Conservation (phyloP, 345 rosid species). For the Populus ilicifolia region DNA sequence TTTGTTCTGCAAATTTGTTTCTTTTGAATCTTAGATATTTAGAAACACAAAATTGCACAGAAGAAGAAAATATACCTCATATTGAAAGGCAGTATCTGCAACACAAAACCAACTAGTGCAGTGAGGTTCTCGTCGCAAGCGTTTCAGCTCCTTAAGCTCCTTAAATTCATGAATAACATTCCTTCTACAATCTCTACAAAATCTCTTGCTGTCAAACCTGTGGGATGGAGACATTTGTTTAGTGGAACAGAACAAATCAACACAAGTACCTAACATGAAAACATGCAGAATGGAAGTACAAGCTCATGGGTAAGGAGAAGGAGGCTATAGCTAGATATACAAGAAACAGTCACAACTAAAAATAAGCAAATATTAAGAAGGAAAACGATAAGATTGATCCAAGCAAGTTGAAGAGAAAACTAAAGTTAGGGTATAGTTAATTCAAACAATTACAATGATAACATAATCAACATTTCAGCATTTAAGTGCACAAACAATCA, state of each 20-base stretch:
- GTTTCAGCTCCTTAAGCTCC: constrained; percentile 91
- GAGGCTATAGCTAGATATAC: not conserved
- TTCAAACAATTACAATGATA: not conserved
- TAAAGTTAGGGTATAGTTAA: not conserved
- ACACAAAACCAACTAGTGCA: constrained; percentile 92
- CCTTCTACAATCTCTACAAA: constrained; percentile 95
- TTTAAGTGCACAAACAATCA: not conserved
- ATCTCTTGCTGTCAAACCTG: constrained; percentile 96
- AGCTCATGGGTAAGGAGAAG: not conserved
- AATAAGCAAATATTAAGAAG: not conserved
- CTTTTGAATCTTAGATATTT: not conserved
- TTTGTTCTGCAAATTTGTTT: not conserved
- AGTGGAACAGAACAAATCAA: not conserved
- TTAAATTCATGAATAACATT: constrained; percentile 92
- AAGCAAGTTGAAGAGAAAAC: too few relatives aligned
- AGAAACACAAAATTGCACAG: not conserved
- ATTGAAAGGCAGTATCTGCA: constrained; percentile 78
- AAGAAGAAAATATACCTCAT: constrained; percentile 53
- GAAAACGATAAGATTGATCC: not conserved
- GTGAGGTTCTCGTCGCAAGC: constrained; percentile 74
- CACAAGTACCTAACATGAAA: not conserved
- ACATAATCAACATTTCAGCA: not conserved
- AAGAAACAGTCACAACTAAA: not conserved
- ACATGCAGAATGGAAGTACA: constrained; percentile 4
- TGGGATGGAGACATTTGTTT: constrained; percentile 15